These are phyloP conservation scores for Begonia masoniana DNA, from an alignment of 306 rosid genomes.

Conservation along the genomic window DNA sequence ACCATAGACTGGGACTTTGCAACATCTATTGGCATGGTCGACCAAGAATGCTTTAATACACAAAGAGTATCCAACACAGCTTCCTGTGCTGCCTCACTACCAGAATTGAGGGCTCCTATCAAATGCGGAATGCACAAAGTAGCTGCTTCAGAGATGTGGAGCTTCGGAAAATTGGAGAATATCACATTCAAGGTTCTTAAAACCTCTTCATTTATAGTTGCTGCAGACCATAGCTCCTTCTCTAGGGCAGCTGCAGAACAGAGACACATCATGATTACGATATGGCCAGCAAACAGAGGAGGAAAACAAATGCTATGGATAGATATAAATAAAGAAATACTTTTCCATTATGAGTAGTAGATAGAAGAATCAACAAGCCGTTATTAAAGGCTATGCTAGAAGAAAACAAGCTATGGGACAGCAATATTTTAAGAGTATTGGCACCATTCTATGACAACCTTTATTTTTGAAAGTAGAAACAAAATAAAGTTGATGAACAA, in stretches of 20 bases:
- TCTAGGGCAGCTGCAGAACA: constrained; percentile 81
- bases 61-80: constrained; percentile 71
- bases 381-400: too few species aligned
- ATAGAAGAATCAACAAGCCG: too few species aligned
- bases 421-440: too few species aligned
- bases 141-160: constrained; percentile 86
- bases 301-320: neutral
- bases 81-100: constrained; percentile 80
- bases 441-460: too few species aligned
- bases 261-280: constrained; percentile 11
- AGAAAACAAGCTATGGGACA: too few species aligned
- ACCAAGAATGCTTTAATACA: constrained; percentile 88
- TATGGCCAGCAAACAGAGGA: constrained; percentile 1
- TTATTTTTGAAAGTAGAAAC: too few species aligned
- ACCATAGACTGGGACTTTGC: constrained; percentile 74
- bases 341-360: too few species aligned
- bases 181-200: constrained; percentile 82
- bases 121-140: constrained; percentile 93
- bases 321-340: too few species aligned
- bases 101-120: constrained; percentile 84
- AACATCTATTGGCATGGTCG: constrained; percentile 78
- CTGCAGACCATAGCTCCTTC: constrained; percentile 84
- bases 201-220: constrained; percentile 87
- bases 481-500: too few species aligned
- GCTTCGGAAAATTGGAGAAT: constrained; percentile 84